Conservation (phyloP, 1,284 basidiomycete species). For the Microbotryum silenes-acaulis region DNA sequence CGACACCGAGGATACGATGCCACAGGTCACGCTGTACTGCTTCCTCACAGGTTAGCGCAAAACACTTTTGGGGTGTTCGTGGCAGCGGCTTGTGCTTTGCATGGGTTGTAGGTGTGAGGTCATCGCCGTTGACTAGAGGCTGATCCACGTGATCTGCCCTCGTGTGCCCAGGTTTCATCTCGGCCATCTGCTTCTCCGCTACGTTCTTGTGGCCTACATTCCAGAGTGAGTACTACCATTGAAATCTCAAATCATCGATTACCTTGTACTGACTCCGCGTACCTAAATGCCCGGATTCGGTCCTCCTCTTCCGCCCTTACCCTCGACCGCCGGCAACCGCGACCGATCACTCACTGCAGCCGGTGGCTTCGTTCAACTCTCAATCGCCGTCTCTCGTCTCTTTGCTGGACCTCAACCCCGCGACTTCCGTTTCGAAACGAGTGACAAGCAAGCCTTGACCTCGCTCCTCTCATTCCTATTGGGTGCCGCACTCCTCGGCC, state of each 20-base stretch:
- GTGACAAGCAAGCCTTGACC: constrained; percentile 71
- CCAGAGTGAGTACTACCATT: constrained; percentile 48
- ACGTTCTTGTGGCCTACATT: constrained; percentile 81
- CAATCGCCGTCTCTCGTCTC: constrained; percentile 55
- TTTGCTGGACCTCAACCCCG: constrained; percentile 54
- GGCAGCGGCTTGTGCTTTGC: background rate
- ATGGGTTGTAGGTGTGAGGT: constrained; percentile 40
- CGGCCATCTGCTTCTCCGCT: constrained; percentile 60
- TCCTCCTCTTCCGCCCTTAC: background rate
- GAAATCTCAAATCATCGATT: background rate
- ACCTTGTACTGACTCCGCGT: too few relatives aligned
- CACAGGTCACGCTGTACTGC: constrained; percentile 63
- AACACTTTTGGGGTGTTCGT: background rate
- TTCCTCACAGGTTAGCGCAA: constrained; percentile 74
- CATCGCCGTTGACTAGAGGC: constrained; percentile 41
- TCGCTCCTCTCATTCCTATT: constrained; percentile 62
- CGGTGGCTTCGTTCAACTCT: constrained; percentile 49
- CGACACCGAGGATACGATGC: constrained; percentile 53
- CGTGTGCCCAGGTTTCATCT: constrained; percentile 10
- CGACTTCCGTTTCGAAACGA: constrained; percentile 53
- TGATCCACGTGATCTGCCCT: background rate
- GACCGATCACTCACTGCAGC: background rate
- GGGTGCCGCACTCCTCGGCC: constrained; percentile 41
- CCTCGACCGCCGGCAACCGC: background rate
- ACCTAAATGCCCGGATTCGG: too few relatives aligned